phyloP scores from a whole-genome alignment of 2,329 filamentous ascomycete species.

The Phaeosphaeriaceae sp. region DNA sequence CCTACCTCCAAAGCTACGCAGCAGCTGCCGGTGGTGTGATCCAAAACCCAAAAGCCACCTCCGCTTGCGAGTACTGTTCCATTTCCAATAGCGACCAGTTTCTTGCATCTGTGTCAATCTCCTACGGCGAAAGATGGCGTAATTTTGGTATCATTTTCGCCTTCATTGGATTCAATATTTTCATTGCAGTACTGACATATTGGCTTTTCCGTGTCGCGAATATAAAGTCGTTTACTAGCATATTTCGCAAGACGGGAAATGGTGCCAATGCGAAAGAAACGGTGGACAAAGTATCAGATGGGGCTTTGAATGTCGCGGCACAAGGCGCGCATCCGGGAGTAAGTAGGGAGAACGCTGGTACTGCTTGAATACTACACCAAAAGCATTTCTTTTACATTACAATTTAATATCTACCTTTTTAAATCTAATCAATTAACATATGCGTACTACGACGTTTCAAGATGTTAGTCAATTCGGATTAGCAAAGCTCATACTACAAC shows the following conservation, averaged over 20 bases:
- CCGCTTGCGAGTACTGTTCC: constrained; percentile 58
- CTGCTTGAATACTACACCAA: not conserved
- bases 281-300: constrained; percentile 18
- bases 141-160: constrained; percentile 75
- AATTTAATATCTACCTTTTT: too few species aligned
- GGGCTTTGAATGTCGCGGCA: constrained; percentile 13
- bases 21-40: constrained; percentile 48
- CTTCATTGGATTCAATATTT: constrained; percentile 69
- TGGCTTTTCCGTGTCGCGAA: constrained; percentile 50
- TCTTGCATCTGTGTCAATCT: constrained; percentile 51
- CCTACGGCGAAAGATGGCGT: constrained; percentile 64
- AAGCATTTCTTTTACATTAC: too few species aligned
- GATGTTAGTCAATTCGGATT: too few species aligned
- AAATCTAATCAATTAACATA: too few species aligned
- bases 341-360: constrained; percentile 21
- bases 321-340: constrained; percentile 28
- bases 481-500: too few species aligned
- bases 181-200: constrained; percentile 65
- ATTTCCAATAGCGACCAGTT: constrained; percentile 56
- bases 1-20: constrained; percentile 55
- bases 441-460: too few species aligned
- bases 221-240: constrained; percentile 16
- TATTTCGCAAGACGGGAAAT: constrained; percentile 25
- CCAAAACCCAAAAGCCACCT: constrained; percentile 52
- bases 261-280: constrained; percentile 21